Base-by-base conservation (phyloP, 768 basidiomycete species). In the Hypsizygus marmoreus region DNA sequence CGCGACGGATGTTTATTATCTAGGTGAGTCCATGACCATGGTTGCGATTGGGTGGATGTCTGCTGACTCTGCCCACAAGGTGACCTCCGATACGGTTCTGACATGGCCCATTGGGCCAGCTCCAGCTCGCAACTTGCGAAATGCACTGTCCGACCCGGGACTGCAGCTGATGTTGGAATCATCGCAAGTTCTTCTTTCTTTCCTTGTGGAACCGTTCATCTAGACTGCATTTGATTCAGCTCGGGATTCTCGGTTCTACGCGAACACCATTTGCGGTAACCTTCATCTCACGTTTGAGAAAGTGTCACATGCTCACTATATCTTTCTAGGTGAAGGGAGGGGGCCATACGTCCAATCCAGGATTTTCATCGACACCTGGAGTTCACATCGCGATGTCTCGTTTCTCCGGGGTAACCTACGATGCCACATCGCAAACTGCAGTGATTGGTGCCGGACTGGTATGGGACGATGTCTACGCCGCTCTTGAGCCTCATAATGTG, bases 401-500 rank as follows among this genome's bases (percentile, higher is more conserved):
- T 1, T 81, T 84, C 56, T 65, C 67, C 4, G 49, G 73, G 13
- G 70, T 80, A 16, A 63, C 42, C 1, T 81, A 80, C 41, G 58
- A 79, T 34, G 46, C 59, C 1, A 43, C 51, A 0, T 52, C 69
- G 0, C 65, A 73, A 43, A 80, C 73, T 0, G 77, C 61, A 2
- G 64, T 56, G 0, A 50, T 78, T 20, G 76, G 76, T 1, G 54
- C 74, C 4, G 76, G 76, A 4, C 55, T 80, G n/a, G 68, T 81
- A 20, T 87, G 83, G 84, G 84, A 88, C 56, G 76, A 84, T 25
- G 81, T 62, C 1, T 86, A 85, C 50, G 65, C 67, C 2, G 76
- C 74, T 4, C 68, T 87, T 4, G 69, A 62, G 28, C 77, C 75
- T 0, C 54, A 68, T 43, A 69, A 66, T 5, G 75, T 81, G 6